Evolutionary conservation across 257 asterid species (phyloP).

Genomic region (Scutellaria minor): DNA sequence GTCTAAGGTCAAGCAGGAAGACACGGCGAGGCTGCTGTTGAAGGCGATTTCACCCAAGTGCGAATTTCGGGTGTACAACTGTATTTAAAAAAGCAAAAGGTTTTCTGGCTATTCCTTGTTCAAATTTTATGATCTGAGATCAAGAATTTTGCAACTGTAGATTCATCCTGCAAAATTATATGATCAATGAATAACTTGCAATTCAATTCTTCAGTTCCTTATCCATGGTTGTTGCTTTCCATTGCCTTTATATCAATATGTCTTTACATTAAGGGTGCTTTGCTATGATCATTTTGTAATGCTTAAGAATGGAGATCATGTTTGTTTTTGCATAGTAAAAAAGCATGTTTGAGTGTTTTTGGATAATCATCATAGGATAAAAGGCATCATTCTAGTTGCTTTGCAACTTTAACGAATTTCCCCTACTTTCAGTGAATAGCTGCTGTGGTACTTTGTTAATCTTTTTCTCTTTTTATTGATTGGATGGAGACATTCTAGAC

Average conservation of each 20-base stretch:
- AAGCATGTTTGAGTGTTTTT: slow-evolving; percentile 11
- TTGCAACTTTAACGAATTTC: slow-evolving; percentile 26
- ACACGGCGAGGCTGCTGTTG: slow-evolving; percentile 62
- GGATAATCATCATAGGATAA: background rate
- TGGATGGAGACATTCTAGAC: slow-evolving; percentile 30
- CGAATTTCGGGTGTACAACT: slow-evolving; percentile 56
- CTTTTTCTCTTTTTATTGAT: slow-evolving; percentile 21
- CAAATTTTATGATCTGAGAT: slow-evolving; percentile 16
- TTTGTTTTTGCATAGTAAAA: background rate
- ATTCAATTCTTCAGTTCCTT: background rate
- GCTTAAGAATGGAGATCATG: background rate
- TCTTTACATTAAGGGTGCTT: background rate
- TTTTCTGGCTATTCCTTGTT: slow-evolving; percentile 33
- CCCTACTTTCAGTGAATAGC: slow-evolving; percentile 28
- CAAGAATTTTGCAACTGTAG: slow-evolving; percentile 42
- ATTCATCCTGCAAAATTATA: slow-evolving; percentile 35
- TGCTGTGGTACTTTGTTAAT: slow-evolving; percentile 4
- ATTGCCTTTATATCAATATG: slow-evolving; percentile 4
- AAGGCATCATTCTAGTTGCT: background rate
- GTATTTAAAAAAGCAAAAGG: slow-evolving; percentile 39
- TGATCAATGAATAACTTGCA: slow-evolving; percentile 37
- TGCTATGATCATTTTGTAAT: slow-evolving; percentile 6
- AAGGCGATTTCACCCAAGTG: slow-evolving; percentile 72
- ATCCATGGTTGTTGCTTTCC: background rate
- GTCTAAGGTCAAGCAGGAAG: slow-evolving; percentile 68